Base-by-base conservation (phyloP, 768 basidiomycete species). In the Leccinum pellstonianum region DNA sequence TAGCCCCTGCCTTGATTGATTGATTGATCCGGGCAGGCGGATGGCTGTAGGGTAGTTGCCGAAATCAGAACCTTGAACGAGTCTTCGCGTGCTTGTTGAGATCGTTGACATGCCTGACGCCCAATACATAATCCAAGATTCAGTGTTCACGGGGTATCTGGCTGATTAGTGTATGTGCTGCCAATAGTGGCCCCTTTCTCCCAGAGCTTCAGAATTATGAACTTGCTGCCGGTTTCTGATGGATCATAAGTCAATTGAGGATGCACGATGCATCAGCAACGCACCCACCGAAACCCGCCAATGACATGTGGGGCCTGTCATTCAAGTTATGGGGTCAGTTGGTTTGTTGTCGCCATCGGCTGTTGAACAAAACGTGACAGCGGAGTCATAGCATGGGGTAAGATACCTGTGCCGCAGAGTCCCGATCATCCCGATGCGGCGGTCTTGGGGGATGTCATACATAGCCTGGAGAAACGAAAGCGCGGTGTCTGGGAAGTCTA, bases 141-240 rank as follows among this genome's bases (percentile, higher is more conserved):
- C 8, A 19, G 9, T 1, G 41, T n/a, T 43, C 3, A 43, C 15
- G n/a, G 9, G n/a, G 29, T 29, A 46, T 46, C 41, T n/a, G 41
- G 17, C n/a, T n/a, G n/a, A 48, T 47, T 12, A 5, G 19, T 15
- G 29, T 29, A 29, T 29, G 29, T 29, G 2, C 29, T 41, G 38
- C 38, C 38, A 17, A n/a, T 9, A 17, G 37, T 8, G 37, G 37
- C 15, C 7, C 37, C 15, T 23, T 49, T 49, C 9, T 21, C 48
- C 21, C 14, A 7, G 23, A 49, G 48, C 14, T 49, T 49, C 3
- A 6, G 2, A 1, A 63, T 25, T 15, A 70, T 17, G 4, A 2
- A 35, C 23, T n/a, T 12, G 8, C 41, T 52, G 11, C 59, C 60
- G 21, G 62, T 52, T 19, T 55, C 68, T 69, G 23, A 33, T 9